phyloP scores from a whole-genome alignment of 1,284 basidiomycete species.

The Pholiota adiposa region DNA sequence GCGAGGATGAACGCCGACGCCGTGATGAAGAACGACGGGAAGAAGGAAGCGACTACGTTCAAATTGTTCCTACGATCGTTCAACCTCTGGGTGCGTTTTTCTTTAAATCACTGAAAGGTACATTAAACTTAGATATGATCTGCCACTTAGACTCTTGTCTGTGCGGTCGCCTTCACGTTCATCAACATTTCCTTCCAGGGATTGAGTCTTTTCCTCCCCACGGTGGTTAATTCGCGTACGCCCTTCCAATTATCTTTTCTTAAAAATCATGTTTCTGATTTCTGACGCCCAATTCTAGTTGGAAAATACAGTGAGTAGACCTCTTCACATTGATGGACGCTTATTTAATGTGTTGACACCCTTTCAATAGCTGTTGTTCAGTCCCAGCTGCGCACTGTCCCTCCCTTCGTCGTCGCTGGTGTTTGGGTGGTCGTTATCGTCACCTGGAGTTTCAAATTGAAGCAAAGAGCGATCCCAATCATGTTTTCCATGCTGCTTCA shows the following conservation, averaged over 20 bases:
- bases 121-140: not conserved
- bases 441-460: slow-evolving; percentile 36
- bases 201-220: slow-evolving; percentile 45
- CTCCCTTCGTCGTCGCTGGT: slow-evolving; percentile 40
- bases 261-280: not conserved
- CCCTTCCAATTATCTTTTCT: not conserved
- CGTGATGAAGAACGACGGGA: slow-evolving; percentile 32
- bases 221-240: slow-evolving; percentile 43
- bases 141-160: slow-evolving; percentile 32
- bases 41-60: slow-evolving; percentile 38
- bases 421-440: slow-evolving; percentile 37
- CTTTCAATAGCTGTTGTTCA: slow-evolving; percentile 36
- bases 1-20: slow-evolving; percentile 42
- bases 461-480: slow-evolving; percentile 36
- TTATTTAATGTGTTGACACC: not conserved
- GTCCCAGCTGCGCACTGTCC: slow-evolving; percentile 45
- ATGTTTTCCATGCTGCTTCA: slow-evolving; percentile 36
- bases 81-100: slow-evolving; percentile 38
- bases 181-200: slow-evolving; percentile 48
- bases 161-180: slow-evolving; percentile 35
- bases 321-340: not conserved
- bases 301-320: slow-evolving; percentile 35
- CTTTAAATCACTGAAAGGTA: not conserved
- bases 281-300: slow-evolving; percentile 22
- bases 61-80: slow-evolving; percentile 38